Evolutionary conservation across 352 stramenopile genomes (phyloP), one percentile per base, ranked within the genome.

Genomic region (Phytophthora capsici): DNA sequence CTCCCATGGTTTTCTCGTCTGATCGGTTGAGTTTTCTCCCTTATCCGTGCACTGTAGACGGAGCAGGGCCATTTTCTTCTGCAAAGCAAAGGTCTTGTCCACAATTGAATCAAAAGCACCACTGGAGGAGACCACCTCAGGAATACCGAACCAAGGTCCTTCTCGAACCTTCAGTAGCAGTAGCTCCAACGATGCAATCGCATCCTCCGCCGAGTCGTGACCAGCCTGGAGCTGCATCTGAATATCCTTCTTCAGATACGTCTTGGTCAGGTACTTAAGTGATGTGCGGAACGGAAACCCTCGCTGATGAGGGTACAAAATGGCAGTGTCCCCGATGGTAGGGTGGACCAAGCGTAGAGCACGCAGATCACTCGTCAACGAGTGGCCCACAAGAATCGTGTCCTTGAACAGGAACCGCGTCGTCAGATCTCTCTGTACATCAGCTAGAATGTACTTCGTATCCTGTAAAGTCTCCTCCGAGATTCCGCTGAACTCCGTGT

Each of bases 401-500:
- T 94, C 81, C 1, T 77, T 54, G 51, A 88, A 90, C 4, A 95
- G 46, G 25, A 93, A 87, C 20, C 73, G 64, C 13, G 68, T 69
- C 0, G 81, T 55, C 30, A 97, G 50, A 37, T 86, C 73, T 0
- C 68, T 66, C 57, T 96, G 88, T 20, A 95, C 88, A 46, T 97
- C 86, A 9, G 77, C 77, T 17, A 96, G 37, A 9, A 83, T 90
- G 37, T 64, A 66, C 6, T 72, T 88, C 14, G 84, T 89, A 12
- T 78, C 59, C 12, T 67, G 53, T 30, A 95, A 61, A n/a, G 77
- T 86, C 62, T 94, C 82, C 26, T 77, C 73, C 4, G 86, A 95
- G 50, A 97, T 96, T n/a, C 90, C 90, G 54, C 87, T 96, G 68
- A 90, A 96, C 74, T 91, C 73, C 8, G 90, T 97, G 72, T 94